phyloP scores from a whole-genome alignment of 225 moss, liverwort and hornwort genomes.

The Neckera pumila region DNA sequence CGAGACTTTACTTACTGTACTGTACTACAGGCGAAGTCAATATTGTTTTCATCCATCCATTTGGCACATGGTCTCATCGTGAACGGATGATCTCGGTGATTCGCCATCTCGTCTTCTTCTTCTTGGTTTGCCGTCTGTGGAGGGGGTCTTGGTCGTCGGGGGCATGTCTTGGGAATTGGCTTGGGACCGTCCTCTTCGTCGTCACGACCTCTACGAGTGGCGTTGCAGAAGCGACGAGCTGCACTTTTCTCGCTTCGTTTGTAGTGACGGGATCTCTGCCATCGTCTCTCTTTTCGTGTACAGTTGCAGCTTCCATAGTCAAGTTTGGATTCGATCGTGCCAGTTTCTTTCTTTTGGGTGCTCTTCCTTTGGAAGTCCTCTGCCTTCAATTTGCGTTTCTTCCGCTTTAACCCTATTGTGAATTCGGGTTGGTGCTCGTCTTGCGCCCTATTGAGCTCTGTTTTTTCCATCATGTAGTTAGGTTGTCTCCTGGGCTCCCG shows the following conservation, averaged over 20 bases:
- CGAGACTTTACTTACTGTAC: no score
- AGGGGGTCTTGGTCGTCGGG: neutral
- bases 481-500: neutral
- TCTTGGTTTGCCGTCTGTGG: neutral
- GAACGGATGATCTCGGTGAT: neutral
- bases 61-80: neutral
- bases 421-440: neutral
- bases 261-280: neutral
- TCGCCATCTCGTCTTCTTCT: neutral
- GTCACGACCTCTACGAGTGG: neutral
- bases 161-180: neutral
- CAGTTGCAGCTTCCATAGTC: neutral
- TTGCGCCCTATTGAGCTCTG: neutral
- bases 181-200: neutral
- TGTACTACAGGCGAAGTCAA: neutral
- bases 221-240: neutral
- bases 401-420: neutral
- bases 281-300: neutral
- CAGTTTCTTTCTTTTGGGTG: neutral
- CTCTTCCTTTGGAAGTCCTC: neutral
- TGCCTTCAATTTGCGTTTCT: neutral
- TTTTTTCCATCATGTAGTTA: neutral
- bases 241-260: neutral
- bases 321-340: neutral
- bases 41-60: neutral